phyloP scores from a whole-genome alignment of 257 asterid species.

The Euphrasia confusa region DNA sequence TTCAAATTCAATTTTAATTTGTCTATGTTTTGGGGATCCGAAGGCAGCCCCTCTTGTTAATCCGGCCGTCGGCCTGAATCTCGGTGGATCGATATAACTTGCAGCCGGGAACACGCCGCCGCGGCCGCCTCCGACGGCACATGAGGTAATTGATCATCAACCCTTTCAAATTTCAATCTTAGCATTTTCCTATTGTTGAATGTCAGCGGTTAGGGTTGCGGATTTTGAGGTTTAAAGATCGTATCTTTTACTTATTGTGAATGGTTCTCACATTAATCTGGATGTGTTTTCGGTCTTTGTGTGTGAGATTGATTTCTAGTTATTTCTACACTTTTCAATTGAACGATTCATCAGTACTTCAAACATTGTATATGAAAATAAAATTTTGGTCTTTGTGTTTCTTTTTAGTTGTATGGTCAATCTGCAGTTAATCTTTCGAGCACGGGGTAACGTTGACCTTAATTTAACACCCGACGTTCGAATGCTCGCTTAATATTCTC shows the following conservation, averaged over 20 bases:
- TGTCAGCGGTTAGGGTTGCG: neutral
- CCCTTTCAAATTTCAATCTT: neutral
- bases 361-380: neutral
- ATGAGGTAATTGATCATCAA: slow-evolving; percentile 51
- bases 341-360: neutral
- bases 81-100: slow-evolving; percentile 84
- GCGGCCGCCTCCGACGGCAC: slow-evolving; percentile 25
- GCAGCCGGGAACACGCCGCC: slow-evolving; percentile 65
- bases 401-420: neutral
- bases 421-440: slow-evolving; percentile 31
- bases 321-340: neutral
- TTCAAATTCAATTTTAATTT: too few species aligned
- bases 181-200: neutral
- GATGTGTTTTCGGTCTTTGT: slow-evolving; percentile 2
- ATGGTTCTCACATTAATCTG: slow-evolving; percentile 1
- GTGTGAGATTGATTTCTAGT: neutral
- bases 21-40: slow-evolving; percentile 50
- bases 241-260: slow-evolving; percentile 10
- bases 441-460: slow-evolving; percentile 67
- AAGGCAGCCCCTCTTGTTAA: slow-evolving; percentile 86
- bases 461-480: neutral
- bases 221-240: neutral
- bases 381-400: neutral
- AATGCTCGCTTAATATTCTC: too few species aligned
- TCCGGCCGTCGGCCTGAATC: slow-evolving; percentile 54